Evolutionary conservation across 139 green algal genomes (phyloP).

Genomic region (Chlorella sp.): DNA sequence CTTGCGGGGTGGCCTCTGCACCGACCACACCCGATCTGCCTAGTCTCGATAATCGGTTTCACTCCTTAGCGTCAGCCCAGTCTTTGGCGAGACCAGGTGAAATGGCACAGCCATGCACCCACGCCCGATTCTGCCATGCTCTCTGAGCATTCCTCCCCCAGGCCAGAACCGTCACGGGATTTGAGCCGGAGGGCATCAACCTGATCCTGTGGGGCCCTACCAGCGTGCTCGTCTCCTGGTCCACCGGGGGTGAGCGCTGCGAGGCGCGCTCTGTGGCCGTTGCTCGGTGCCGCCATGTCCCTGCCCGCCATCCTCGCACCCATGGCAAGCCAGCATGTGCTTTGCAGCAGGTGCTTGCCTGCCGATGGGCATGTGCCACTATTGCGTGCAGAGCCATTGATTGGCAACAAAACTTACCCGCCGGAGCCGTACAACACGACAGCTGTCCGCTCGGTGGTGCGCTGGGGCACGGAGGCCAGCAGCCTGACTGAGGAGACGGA

Average conservation of each 20-base stretch:
- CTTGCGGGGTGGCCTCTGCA: background rate
- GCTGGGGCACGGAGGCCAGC: background rate
- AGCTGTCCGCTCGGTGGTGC: background rate
- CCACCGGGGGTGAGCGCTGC: background rate
- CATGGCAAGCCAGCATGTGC: no score
- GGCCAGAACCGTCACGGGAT: background rate
- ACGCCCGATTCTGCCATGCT: no score
- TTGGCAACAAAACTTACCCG: background rate
- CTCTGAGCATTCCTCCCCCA: background rate
- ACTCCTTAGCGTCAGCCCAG: no score
- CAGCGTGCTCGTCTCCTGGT: constrained; percentile 13
- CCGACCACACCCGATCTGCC: no score
- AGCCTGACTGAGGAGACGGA: background rate
- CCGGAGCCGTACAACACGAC: background rate
- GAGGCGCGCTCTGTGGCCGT: background rate
- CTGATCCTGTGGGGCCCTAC: background rate
- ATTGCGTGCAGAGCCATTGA: background rate
- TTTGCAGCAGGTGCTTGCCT: background rate
- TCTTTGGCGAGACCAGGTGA: no score
- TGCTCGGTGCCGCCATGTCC: background rate
- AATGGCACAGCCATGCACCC: no score
- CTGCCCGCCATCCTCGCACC: background rate
- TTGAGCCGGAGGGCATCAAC: constrained; percentile 19
- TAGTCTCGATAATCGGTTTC: no score
- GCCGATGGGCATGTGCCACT: background rate